A percentile compares a stretch with the other conserved stretches of the same genome.
These are phyloP conservation scores for Metschnikowia colocasiae DNA, from an alignment of 805 yeast species.

Conservation along the genomic window DNA sequence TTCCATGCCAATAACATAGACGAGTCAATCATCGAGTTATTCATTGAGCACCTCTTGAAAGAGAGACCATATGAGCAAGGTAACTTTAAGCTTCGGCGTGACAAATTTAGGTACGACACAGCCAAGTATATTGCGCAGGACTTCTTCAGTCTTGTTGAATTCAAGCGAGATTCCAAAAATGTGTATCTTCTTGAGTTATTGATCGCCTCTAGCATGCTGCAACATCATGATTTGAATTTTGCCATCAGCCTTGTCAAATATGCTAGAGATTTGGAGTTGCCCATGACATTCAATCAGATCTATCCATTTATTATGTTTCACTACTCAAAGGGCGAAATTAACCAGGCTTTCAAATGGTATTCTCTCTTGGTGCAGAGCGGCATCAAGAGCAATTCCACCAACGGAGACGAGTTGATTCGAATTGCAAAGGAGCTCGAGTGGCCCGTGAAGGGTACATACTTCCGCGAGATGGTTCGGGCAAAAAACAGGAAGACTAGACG, in stretches of 20 bases:
- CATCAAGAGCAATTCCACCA: constrained; percentile 26
- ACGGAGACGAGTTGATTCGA: constrained; percentile 26
- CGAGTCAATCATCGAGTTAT: constrained; percentile 20
- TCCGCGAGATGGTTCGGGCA: constrained; percentile 23
- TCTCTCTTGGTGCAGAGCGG: constrained; percentile 30
- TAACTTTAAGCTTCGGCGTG: constrained; percentile 17
- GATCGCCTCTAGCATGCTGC: constrained; percentile 26
- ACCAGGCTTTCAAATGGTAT: constrained; percentile 38
- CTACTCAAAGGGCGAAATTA: constrained; percentile 27
- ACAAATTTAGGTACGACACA: constrained; percentile 14
- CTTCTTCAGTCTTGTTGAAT: constrained; percentile 17
- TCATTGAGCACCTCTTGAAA: constrained; percentile 26
- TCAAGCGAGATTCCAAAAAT: constrained; percentile 17
- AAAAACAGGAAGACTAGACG: constrained; percentile 22
- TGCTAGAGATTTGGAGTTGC: constrained; percentile 25
- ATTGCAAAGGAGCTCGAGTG: constrained; percentile 37
- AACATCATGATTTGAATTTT: constrained; percentile 33
- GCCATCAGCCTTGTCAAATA: constrained; percentile 29
- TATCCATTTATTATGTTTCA: constrained; percentile 39
- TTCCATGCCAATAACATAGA: constrained; percentile 16
- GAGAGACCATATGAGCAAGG: constrained; percentile 16
- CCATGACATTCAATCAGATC: constrained; percentile 38
- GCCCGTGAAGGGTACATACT: constrained; percentile 33
- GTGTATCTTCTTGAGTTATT: constrained; percentile 29
- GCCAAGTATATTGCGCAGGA: constrained; percentile 28